Evolutionary conservation across 2,329 filamentous ascomycete genomes (phyloP), one percentile per base, ranked within the genome.

Genomic region (Aspergillus candidus): DNA sequence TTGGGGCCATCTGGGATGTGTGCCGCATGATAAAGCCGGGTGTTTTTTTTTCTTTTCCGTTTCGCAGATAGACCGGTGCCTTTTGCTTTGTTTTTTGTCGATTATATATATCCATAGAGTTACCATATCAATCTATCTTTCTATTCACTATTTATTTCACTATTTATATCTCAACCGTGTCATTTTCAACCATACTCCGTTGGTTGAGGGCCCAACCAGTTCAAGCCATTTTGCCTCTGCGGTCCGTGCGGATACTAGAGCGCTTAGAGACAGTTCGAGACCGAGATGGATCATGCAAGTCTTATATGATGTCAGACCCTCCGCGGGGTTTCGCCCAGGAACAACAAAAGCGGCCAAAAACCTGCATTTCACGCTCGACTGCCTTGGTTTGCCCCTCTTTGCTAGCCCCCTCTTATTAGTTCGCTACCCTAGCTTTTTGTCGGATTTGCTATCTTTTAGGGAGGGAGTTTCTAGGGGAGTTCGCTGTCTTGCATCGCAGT

Each of bases 291-390:
- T 27, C 35, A 29, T 33, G 34, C 32, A 35, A 43, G 41, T 4
- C 4, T 27, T 5, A 27, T 27, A 54, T 55, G 53, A 54, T 54
- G 51, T 55, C 53, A 55, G 45, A 40, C 38, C 31, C 40, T 37
- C 46, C 45, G 53, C 51, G 53, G 53, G 51, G 49, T 48, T 49
- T 31, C 45, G 27, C 27, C 35, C 49, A 52, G 53, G 47, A 48
- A 55, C 53, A 49, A 34, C 39, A 44, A 40, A 48, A 33, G 17
- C 7, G 27, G 13, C 29, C 18, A 13, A 11, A 35, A 18, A 18
- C 29, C 17, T 39, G 31, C 13, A 40, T 36, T 40, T 44, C 30
- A 32, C 38, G 40, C 31, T 4, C 42, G 18, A 27, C 27, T 38
- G 36, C 29, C 27, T 34, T 44, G 40, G 15, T 40, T 27, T 27